phyloP scores from a whole-genome alignment of 345 rosid genomes.

The Salix arbutifolia region DNA sequence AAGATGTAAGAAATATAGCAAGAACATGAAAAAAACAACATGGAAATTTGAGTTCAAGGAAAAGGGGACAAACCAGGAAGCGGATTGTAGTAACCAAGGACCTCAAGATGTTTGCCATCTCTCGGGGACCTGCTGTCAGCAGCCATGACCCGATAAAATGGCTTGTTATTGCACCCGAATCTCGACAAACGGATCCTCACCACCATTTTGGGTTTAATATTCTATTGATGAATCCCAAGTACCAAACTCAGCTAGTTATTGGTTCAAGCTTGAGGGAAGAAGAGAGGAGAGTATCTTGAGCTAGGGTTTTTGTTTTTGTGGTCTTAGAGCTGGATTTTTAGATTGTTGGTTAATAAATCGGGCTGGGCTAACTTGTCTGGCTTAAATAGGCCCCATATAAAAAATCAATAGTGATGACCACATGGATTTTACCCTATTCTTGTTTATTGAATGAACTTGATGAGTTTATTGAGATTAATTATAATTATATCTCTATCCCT shows the following conservation, averaged over 20 bases:
- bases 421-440: too few relatives aligned
- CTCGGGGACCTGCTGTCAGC: slow-evolving; percentile 79
- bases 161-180: slow-evolving; percentile 68
- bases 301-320: background rate
- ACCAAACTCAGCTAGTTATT: background rate
- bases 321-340: background rate
- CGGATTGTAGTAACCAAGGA: slow-evolving; percentile 73
- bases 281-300: background rate
- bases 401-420: too few relatives aligned
- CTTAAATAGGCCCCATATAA: background rate
- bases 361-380: background rate
- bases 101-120: slow-evolving; percentile 86
- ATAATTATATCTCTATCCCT: background rate
- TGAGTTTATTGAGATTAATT: background rate
- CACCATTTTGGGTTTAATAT: slow-evolving; percentile 35
- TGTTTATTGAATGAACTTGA: background rate
- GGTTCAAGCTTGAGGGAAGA: background rate
- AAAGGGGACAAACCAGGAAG: slow-evolving; percentile 47
- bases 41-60: background rate
- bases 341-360: background rate
- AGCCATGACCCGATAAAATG: slow-evolving; percentile 72
- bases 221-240: background rate
- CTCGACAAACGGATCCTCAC: slow-evolving; percentile 73
- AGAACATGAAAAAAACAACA: background rate
- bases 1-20: too few relatives aligned